Base-by-base conservation (phyloP, 208 protist genomes). In the Trypanosoma lewisi region DNA sequence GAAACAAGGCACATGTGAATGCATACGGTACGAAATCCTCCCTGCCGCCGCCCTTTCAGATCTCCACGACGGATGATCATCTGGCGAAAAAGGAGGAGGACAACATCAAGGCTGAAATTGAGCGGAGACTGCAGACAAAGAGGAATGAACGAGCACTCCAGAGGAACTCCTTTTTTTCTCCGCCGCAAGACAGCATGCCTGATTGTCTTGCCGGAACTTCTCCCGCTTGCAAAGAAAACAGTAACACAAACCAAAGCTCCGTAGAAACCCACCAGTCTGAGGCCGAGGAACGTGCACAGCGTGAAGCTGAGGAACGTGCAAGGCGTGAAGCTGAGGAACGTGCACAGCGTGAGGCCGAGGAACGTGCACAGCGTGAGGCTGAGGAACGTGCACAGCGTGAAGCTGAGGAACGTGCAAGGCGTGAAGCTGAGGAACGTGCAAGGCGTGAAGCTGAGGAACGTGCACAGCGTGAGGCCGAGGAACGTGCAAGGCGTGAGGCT, bases 371-470 rank as follows among this genome's bases (percentile, higher is more conserved):
- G 17, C 30, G 97, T 17, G 63, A 76, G 50, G 70, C 80, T 27
- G 65, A 78, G 25, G 73, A 63, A 33, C 63, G 63, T 28, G 71
- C 63, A 30, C 39, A 51, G 16, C 42, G 49, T 21, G 41, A 77
- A 23, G 78, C 84, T 4, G 67, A 89, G 44, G 82, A 85, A 36
- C 60, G 83, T 30, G 80, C 77, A 16, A 62, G 66, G 12, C 60
- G 39, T 2, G 55, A 81, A 45, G 59, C 71, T 4, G 76, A 78
- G 47, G 77, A 68, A 31, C 47, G 61, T 23, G 70, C 59, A 37
- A 56, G 75, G 14, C 2, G 37, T 8, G 57, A 72, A 44, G 53
- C 44, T 33, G 56, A 36, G 25, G 34, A 71, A 25, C 48, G 52
- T 39, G 36, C 36, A 52, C 36, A 45, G 19, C 47, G 36, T 14